Evolutionary conservation across 192 early-diverging fungal species (phyloP).

Genomic region (Phlyctochytrium arcticum): DNA sequence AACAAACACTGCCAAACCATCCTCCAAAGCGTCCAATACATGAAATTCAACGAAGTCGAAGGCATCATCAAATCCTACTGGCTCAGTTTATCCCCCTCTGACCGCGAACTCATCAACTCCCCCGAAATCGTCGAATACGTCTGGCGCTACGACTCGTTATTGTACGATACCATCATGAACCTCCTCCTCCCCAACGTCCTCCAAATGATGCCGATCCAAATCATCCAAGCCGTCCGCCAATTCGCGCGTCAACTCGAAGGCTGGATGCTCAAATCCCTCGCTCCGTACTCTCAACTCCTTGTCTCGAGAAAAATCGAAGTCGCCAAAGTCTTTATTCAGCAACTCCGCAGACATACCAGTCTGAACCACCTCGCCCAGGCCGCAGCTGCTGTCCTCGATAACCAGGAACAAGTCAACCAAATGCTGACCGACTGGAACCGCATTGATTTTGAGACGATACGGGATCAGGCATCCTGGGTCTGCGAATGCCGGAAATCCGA

Average conservation of each 20-base stretch:
- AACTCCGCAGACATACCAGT: slow-evolving; percentile 40
- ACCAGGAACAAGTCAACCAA: slow-evolving; percentile 18
- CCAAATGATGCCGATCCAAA: slow-evolving; percentile 29
- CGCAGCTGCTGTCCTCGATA: slow-evolving; percentile 30
- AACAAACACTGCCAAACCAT: slow-evolving; percentile 24
- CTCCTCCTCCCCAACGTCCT: slow-evolving; percentile 27
- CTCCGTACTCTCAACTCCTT: slow-evolving; percentile 16
- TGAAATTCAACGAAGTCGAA: slow-evolving; percentile 31
- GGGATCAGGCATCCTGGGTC: slow-evolving; percentile 46
- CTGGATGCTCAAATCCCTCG: slow-evolving; percentile 27
- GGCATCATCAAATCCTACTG: slow-evolving; percentile 21
- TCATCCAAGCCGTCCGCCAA: slow-evolving; percentile 29
- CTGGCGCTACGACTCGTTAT: slow-evolving; percentile 46
- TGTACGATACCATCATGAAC: slow-evolving; percentile 45
- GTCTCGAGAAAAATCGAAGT: slow-evolving; percentile 34
- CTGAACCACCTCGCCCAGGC: slow-evolving; percentile 43
- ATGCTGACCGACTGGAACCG: slow-evolving; percentile 41
- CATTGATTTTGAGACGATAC: slow-evolving; percentile 40
- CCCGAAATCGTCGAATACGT: slow-evolving; percentile 39
- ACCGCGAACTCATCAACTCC: slow-evolving; percentile 15
- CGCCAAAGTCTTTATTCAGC: slow-evolving; percentile 41
- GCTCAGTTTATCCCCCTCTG: not conserved
- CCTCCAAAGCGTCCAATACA: slow-evolving; percentile 23
- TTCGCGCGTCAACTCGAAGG: slow-evolving; percentile 23
- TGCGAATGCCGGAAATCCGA: slow-evolving; percentile 42